A percentile compares a stretch with the other conserved stretches of the same genome.
These are phyloP conservation scores for Termitomyces sp. DNA, from an alignment of 768 basidiomycete species.

Conservation along the genomic window DNA sequence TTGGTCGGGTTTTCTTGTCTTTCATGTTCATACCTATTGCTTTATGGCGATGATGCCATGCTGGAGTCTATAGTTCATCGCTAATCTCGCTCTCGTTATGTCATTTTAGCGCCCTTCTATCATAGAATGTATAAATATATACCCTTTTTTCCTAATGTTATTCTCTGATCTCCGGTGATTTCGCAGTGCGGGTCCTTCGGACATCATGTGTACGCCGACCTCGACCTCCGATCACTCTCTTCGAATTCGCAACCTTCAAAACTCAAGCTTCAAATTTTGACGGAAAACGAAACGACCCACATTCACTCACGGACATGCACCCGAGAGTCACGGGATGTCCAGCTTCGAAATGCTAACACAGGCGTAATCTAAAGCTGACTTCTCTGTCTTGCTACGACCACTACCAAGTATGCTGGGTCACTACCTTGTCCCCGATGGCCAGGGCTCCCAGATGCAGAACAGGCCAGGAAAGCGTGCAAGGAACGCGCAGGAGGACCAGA, in stretches of 20 bases:
- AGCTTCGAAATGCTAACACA: slow-evolving; percentile 11
- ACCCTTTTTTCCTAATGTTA: background rate
- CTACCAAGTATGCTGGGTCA: slow-evolving; percentile 6
- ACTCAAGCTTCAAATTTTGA: background rate
- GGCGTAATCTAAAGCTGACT: slow-evolving; percentile 7
- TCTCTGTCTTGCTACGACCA: slow-evolving; percentile 10
- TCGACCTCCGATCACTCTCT: slow-evolving; percentile 6
- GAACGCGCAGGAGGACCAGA: slow-evolving; percentile 9
- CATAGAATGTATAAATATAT: background rate
- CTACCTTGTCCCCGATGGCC: slow-evolving; percentile 1
- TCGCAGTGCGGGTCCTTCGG: slow-evolving; percentile 16
- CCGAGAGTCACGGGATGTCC: slow-evolving; percentile 13
- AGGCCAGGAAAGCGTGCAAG: slow-evolving; percentile 7
- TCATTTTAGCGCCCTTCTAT: background rate
- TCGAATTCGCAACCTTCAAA: too few relatives aligned
- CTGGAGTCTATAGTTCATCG: background rate
- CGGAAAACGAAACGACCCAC: background rate
- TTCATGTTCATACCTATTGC: background rate
- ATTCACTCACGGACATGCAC: slow-evolving; percentile 6
- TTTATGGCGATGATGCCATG: background rate
- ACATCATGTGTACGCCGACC: background rate
- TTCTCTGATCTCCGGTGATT: slow-evolving; percentile 10
- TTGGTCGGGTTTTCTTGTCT: slow-evolving; percentile 7
- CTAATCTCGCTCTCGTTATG: background rate
- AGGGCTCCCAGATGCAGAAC: slow-evolving; percentile 3